phyloP scores from a whole-genome alignment of 371 early-diverging fungal genomes.

The Actinomucor elegans region DNA sequence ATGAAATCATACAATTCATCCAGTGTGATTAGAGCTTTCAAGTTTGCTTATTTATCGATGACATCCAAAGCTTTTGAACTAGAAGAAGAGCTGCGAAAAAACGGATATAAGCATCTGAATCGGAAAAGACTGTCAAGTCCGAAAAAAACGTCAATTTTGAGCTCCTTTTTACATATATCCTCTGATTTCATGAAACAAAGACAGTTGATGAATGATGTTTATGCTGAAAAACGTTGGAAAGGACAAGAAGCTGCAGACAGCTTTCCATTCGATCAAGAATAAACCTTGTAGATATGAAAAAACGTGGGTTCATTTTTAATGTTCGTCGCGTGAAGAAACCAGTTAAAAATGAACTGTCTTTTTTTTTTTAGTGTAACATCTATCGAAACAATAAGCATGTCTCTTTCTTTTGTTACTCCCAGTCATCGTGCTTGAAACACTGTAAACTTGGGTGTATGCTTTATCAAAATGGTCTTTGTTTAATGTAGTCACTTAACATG shows the following conservation, averaged over 20 bases:
- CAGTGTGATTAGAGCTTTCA: conserved; percentile 14
- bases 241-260: conserved; percentile 12
- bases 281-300: too few relatives aligned
- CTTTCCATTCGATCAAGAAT: conserved; percentile 5
- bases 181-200: conserved; percentile 19
- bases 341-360: too few relatives aligned
- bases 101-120: conserved; percentile 6
- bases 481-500: too few relatives aligned
- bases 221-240: conserved; percentile 16
- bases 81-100: conserved; percentile 13
- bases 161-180: conserved; percentile 12
- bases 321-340: too few relatives aligned
- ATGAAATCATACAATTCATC: conserved; percentile 35
- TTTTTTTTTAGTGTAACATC: too few relatives aligned
- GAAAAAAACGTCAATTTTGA: conserved; percentile 6
- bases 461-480: too few relatives aligned
- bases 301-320: too few relatives aligned
- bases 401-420: too few relatives aligned
- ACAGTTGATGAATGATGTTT: conserved; percentile 14
- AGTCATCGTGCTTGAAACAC: too few relatives aligned
- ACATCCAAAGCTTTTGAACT: conserved; percentile 15
- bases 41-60: conserved; percentile 24
- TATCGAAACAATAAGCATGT: too few relatives aligned
- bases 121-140: neutral
- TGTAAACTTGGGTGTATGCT: too few relatives aligned